These are phyloP conservation scores for Solanum stenotomum DNA, from an alignment of 257 asterid species.

Conservation along the genomic window DNA sequence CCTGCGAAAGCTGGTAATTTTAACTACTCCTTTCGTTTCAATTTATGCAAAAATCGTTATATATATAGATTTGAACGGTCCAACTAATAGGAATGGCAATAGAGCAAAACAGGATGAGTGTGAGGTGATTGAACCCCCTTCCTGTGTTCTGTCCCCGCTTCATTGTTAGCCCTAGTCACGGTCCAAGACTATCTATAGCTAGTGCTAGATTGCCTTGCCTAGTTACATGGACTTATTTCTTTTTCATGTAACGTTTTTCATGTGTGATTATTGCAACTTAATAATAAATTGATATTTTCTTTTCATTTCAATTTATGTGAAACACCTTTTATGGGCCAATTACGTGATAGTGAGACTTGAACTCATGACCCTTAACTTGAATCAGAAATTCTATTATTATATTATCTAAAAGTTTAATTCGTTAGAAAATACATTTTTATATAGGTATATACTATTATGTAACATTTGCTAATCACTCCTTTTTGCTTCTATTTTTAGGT, in stretches of 20 bases:
- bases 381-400: background rate
- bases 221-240: too few relatives aligned
- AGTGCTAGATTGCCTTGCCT: background rate
- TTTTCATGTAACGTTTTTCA: background rate
- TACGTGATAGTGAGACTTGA: background rate
- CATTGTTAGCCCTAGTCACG: background rate
- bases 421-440: background rate
- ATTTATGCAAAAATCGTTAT: background rate
- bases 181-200: background rate
- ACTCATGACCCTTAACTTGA: background rate
- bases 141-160: background rate
- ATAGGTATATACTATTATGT: background rate
- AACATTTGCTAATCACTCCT: background rate
- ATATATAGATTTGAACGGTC: background rate
- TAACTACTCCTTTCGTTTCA: rapidly evolving
- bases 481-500: background rate
- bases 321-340: background rate
- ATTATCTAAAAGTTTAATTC: background rate
- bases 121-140: background rate
- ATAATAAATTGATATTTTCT: background rate
- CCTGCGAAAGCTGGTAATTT: conserved; percentile 21
- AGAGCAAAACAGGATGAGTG: background rate
- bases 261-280: background rate
- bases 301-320: background rate
- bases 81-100: background rate